These are phyloP conservation scores for Flaveria floridana DNA, from an alignment of 140 eudicot species.

Conservation along the genomic window DNA sequence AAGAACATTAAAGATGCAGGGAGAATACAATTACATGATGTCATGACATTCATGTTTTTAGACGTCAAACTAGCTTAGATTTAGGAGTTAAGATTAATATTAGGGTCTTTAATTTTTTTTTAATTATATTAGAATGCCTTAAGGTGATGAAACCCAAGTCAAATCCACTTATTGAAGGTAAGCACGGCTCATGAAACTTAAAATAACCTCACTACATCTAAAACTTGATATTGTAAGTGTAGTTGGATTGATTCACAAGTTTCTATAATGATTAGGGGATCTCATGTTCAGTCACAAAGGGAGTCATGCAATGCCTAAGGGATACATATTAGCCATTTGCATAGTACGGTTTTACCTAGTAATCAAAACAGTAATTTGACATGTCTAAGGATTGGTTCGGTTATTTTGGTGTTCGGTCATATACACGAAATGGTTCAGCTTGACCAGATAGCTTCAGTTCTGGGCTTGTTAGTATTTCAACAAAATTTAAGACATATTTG, in stretches of 20 bases:
- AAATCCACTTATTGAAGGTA: background rate
- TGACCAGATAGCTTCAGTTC: background rate
- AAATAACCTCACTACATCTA: background rate
- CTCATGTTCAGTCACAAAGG: background rate
- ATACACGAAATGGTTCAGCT: background rate
- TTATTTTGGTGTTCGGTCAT: background rate
- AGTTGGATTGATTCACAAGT: slow-evolving; percentile 3
- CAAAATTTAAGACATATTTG: background rate
- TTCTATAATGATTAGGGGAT: background rate
- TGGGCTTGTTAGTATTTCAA: background rate
- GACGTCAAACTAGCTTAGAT: too few relatives aligned
- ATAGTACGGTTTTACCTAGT: background rate
- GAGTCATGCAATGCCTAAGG: background rate
- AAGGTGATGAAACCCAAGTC: background rate
- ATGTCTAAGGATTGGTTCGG: background rate
- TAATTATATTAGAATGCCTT: background rate
- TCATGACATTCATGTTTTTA: too few relatives aligned
- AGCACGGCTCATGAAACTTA: background rate
- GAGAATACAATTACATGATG: too few relatives aligned
- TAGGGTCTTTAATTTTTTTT: background rate
- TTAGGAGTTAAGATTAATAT: too few relatives aligned
- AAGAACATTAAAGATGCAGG: too few relatives aligned
- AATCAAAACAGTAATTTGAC: background rate
- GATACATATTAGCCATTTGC: background rate
- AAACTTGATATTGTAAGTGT: background rate